Evolutionary conservation across 345 rosid species (phyloP).

Genomic region (Arabidopsis arenosa): DNA sequence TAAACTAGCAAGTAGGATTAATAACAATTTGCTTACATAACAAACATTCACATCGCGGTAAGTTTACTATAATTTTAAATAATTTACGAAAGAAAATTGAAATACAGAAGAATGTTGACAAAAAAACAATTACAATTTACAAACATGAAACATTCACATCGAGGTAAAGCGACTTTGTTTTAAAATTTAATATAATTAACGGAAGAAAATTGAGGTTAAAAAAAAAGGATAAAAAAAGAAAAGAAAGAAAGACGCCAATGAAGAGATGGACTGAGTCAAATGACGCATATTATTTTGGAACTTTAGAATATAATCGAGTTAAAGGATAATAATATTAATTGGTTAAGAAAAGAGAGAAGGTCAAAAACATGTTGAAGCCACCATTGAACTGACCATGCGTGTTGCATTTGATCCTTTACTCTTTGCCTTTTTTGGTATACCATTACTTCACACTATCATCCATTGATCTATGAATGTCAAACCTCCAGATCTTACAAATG

Average conservation of each 20-base stretch:
- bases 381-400: neutral
- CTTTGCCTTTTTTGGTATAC: neutral
- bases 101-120: neutral
- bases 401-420: too few relatives aligned
- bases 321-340: neutral
- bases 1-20: slow-evolving; percentile 5
- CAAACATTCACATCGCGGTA: neutral
- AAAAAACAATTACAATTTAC: neutral
- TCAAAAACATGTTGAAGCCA: slow-evolving; percentile 37
- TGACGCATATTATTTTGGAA: neutral
- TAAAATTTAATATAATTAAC: too few relatives aligned
- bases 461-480: neutral
- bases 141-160: too few relatives aligned
- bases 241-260: neutral
- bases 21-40: neutral
- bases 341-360: slow-evolving; percentile 12
- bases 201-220: too few relatives aligned
- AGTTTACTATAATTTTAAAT: neutral
- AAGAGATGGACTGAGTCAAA: slow-evolving; percentile 7
- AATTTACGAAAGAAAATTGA: neutral
- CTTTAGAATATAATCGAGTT: neutral
- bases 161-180: too few relatives aligned
- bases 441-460: too few relatives aligned
- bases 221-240: too few relatives aligned
- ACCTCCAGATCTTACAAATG: neutral